Evolutionary conservation across 108 stramenopile genomes (phyloP), one percentile per base, ranked within the genome.

Genomic region (Nitzschia putrida): DNA sequence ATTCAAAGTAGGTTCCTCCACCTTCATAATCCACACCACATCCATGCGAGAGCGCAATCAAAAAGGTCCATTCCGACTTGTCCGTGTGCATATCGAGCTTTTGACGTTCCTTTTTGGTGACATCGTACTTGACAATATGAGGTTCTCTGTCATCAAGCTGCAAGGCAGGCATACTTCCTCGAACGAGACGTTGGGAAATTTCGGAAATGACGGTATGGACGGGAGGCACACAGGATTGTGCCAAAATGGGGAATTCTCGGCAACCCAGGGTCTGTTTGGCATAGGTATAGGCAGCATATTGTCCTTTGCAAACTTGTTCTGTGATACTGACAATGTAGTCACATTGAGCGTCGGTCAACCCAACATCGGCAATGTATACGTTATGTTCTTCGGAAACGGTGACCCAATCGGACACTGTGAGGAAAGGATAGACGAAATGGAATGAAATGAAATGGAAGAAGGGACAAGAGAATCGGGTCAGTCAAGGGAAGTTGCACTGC

Each of bases 231-330:
- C 76, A 70, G 16, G 68, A 63, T 25, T 53, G n/a, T 0, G 86
- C 87, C 66, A 91, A 55, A 8, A 14, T 38, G 38, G 87, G 86
- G 54, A 71, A 79, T 60, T 91, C 89, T 25, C 87, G 81, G 71
- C 89, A 91, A 23, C 89, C 89, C 70, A 91, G 44, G 4, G 89
- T 91, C 73, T 91, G 89, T 60, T 91, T 91, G 49, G 89, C 89
- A 57, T 91, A 91, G 0, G 89, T 91, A 53, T 91, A 91, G 3
- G 81, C 79, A 11, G 87, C 80, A 53, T 83, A 88, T 39, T 80
- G 77, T 13, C 86, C 86, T 0, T 73, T 64, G 69, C 82, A 82
- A 57, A 82, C 85, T 14, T 76, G 69, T 55, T 91, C 89, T 21
- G 87, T 82, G 8, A 65, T 57, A 34, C 64, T 52, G 10, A 91